Evolutionary conservation across 139 green algal species (phyloP).

Genomic region (Pedinophyceae sp.): DNA sequence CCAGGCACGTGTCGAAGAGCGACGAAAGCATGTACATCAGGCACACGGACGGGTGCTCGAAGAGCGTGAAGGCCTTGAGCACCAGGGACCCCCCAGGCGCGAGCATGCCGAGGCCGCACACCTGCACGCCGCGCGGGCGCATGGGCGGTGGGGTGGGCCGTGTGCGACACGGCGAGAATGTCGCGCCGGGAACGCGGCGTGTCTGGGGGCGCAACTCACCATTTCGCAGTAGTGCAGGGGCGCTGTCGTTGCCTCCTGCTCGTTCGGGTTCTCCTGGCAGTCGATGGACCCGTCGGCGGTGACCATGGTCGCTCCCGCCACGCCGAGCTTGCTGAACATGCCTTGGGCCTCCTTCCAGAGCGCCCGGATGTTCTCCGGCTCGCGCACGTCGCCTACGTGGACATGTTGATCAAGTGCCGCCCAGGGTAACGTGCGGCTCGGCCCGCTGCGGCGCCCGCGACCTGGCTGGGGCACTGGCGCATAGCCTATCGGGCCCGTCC

Average conservation of each 20-base stretch:
- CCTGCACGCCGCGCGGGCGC: no score
- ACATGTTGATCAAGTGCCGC: no score
- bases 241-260: slow-evolving; percentile 20
- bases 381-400: slow-evolving; percentile 15
- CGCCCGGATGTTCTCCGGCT: slow-evolving; percentile 10
- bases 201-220: no score
- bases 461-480: no score
- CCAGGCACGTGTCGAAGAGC: slow-evolving; percentile 19
- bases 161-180: no score
- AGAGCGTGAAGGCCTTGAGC: slow-evolving; percentile 30
- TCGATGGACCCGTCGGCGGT: slow-evolving; percentile 28
- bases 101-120: slow-evolving; percentile 24
- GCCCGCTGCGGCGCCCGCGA: no score
- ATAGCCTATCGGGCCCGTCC: no score
- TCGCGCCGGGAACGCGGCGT: no score
- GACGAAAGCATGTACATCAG: slow-evolving; percentile 21
- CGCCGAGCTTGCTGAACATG: not conserved
- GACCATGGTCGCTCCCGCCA: slow-evolving; percentile 16
- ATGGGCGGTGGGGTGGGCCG: no score
- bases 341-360: slow-evolving; percentile 12
- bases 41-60: slow-evolving; percentile 25
- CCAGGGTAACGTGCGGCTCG: no score
- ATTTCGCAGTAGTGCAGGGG: slow-evolving; percentile 23
- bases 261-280: slow-evolving; percentile 18
- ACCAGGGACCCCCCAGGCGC: slow-evolving; percentile 22